These are phyloP conservation scores for Phaseolus coccineus DNA, from an alignment of 331 rosid species.

Conservation along the genomic window DNA sequence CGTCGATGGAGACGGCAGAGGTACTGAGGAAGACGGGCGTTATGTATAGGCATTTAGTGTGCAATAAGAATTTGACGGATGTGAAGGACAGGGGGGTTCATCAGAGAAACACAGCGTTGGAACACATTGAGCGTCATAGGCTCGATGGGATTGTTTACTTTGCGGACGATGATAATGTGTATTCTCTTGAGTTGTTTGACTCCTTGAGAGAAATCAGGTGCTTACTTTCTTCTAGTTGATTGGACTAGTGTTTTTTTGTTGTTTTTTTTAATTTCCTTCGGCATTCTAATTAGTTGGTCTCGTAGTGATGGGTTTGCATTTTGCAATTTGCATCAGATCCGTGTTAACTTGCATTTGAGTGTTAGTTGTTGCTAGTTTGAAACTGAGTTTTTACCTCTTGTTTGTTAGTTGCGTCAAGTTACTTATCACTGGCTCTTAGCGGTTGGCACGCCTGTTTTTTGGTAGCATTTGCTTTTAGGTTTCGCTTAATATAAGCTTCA, in stretches of 20 bases:
- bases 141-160: conserved; percentile 95
- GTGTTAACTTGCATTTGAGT: conserved; percentile 7
- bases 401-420: conserved; percentile 4
- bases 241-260: background rate
- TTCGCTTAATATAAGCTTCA: conserved; percentile 6
- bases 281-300: background rate
- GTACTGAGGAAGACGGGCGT: conserved; percentile 91
- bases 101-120: conserved; percentile 91
- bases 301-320: background rate
- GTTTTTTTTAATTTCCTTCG: background rate
- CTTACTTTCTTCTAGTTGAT: background rate
- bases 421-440: background rate
- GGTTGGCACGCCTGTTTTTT: conserved; percentile 12
- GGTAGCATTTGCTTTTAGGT: conserved; percentile 26
- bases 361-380: background rate
- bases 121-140: conserved; percentile 85
- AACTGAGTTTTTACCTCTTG: conserved; percentile 23
- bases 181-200: conserved; percentile 81
- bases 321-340: conserved; percentile 19
- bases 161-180: conserved; percentile 91
- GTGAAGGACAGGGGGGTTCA: conserved; percentile 93
- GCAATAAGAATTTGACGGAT: conserved; percentile 65
- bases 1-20: conserved; percentile 92
- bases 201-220: conserved; percentile 82
- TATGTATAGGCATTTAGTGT: conserved; percentile 91